A percentile compares a stretch with the other conserved stretches of the same genome.
Evolutionary conservation across 495 filamentous ascomycete species (phyloP).

Genomic region (Podospora sp.): DNA sequence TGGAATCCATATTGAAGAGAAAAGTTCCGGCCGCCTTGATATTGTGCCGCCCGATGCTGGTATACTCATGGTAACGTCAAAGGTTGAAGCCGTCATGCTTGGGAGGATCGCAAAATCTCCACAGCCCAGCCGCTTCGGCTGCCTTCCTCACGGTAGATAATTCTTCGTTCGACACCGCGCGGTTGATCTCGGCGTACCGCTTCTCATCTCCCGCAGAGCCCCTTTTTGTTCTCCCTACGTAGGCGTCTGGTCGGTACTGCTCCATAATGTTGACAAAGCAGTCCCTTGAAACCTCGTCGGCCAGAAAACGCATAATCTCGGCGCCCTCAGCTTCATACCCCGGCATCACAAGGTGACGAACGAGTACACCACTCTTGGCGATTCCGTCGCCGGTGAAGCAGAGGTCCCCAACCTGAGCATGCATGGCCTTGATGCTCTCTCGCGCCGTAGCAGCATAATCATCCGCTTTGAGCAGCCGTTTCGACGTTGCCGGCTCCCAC

Average conservation of each 20-base stretch:
- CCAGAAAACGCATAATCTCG: conserved; percentile 71
- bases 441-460: conserved; percentile 66
- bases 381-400: conserved; percentile 76
- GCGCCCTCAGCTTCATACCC: conserved; percentile 67
- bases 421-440: conserved; percentile 75
- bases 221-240: conserved; percentile 68
- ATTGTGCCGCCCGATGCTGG: not conserved
- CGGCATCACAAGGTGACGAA: conserved; percentile 80
- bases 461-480: conserved; percentile 70
- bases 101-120: conserved; percentile 72
- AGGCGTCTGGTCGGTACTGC: conserved; percentile 74
- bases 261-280: conserved; percentile 76
- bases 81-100: conserved; percentile 72
- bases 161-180: conserved; percentile 65
- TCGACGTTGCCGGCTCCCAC: conserved; percentile 64
- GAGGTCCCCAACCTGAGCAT: conserved; percentile 73
- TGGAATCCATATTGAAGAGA: not conserved
- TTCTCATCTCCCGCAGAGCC: conserved; percentile 46
- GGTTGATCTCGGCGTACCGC: conserved; percentile 75
- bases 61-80: conserved; percentile 47
- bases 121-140: conserved; percentile 68
- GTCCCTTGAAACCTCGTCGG: conserved; percentile 65
- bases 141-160: conserved; percentile 61
- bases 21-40: not conserved
- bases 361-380: conserved; percentile 69